These are phyloP conservation scores for Blumeria graminis DNA, from an alignment of 2,329 filamentous ascomycete species.

Conservation along the genomic window DNA sequence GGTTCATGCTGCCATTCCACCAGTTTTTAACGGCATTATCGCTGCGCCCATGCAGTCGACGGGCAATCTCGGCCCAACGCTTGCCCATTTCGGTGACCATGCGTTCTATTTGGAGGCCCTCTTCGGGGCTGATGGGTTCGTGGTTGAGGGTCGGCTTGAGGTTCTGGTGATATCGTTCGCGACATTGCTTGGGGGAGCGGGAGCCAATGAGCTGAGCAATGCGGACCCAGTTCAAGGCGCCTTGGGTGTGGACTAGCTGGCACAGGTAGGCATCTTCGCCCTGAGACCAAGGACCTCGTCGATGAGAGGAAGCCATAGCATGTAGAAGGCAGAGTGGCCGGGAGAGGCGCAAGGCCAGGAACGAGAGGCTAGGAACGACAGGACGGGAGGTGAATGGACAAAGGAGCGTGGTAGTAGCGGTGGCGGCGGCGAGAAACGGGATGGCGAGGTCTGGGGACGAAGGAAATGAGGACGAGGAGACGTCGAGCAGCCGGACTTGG, in stretches of 20 bases:
- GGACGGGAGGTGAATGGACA: not conserved
- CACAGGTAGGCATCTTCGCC: constrained; percentile 50
- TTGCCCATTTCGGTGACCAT: constrained; percentile 60
- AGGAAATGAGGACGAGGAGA: not conserved
- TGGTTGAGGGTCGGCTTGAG: constrained; percentile 55
- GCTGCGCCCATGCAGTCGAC: constrained; percentile 58
- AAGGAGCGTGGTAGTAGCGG: not conserved
- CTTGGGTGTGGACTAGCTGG: constrained; percentile 44
- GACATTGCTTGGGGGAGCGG: constrained; percentile 79
- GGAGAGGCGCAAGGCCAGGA: not conserved
- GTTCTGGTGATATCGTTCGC: constrained; percentile 86
- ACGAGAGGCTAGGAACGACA: not conserved
- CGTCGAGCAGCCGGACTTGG: not conserved
- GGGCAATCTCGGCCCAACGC: constrained; percentile 81
- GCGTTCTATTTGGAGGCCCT: constrained; percentile 49
- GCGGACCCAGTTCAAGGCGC: constrained; percentile 79
- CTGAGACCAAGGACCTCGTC: constrained; percentile 65
- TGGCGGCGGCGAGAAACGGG: not conserved
- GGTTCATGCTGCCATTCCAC: constrained; percentile 89
- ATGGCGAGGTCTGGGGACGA: not conserved
- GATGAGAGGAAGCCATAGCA: constrained; percentile 21
- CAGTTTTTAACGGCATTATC: constrained; percentile 96
- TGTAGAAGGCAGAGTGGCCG: not conserved
- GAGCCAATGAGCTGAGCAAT: constrained; percentile 55
- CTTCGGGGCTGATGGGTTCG: constrained; percentile 44